Conservation (phyloP, 2,329 filamentous ascomycete genomes). For the Alternaria alternata region DNA sequence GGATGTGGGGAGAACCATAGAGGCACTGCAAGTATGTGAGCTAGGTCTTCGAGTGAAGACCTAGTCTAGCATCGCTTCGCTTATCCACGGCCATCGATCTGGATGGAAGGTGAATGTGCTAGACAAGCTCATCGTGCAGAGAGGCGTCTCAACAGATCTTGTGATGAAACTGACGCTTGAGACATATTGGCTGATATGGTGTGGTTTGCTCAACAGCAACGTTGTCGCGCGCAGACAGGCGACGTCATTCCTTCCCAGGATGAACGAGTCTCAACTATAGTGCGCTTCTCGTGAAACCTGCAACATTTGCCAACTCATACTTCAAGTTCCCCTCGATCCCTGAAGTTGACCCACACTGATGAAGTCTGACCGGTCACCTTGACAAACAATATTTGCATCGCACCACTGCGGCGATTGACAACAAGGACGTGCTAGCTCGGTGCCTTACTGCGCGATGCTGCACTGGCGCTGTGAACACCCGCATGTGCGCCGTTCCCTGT, state of each 20-base stretch:
- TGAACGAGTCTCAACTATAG: background rate
- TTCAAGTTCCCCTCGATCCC: background rate
- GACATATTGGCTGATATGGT: background rate
- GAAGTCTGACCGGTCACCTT: background rate
- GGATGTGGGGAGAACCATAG: conserved; percentile 3
- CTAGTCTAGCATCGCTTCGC: conserved; percentile 1
- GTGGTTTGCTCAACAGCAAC: background rate
- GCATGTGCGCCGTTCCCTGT: conserved; percentile 14
- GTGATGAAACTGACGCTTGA: background rate
- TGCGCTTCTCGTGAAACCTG: background rate
- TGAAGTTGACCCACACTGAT: background rate
- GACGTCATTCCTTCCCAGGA: background rate
- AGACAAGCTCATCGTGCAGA: conserved; percentile 7
- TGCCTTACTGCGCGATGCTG: conserved; percentile 18
- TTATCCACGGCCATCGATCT: conserved; percentile 4
- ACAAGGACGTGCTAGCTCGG: conserved; percentile 10
- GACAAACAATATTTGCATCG: conserved; percentile 1
- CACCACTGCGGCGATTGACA: conserved; percentile 6
- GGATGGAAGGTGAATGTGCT: background rate
- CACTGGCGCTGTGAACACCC: conserved; percentile 11
- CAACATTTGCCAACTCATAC: background rate
- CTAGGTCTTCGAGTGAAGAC: background rate
- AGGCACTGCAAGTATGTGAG: background rate
- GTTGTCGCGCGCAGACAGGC: background rate
- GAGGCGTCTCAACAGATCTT: conserved; percentile 9